phyloP scores from a whole-genome alignment of 1,284 basidiomycete genomes.

The Athelia psychrophila region DNA sequence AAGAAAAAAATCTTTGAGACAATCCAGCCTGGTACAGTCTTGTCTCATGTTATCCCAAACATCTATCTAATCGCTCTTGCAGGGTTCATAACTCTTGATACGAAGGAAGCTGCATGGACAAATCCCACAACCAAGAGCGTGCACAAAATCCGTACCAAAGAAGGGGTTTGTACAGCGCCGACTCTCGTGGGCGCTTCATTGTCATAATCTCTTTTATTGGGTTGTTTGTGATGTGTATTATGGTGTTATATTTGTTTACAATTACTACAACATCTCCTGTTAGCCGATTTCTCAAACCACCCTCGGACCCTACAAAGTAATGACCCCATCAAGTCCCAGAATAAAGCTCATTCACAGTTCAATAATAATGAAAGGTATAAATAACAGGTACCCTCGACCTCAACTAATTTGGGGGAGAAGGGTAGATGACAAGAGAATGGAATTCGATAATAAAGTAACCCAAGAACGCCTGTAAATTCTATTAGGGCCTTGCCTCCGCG shows the following conservation, averaged over 20 bases:
- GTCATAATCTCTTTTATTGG: conserved; percentile 48
- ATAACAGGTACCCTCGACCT: too few species aligned
- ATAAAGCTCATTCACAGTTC: too few species aligned
- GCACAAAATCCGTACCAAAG: conserved; percentile 83
- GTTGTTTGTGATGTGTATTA: conserved; percentile 13
- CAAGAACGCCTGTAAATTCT: too few species aligned
- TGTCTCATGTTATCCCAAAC: conserved; percentile 2
- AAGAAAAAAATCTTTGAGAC: conserved; percentile 99
- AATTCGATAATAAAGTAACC: too few species aligned
- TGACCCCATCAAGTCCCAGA: too few species aligned
- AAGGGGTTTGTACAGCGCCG: conserved; percentile 80
- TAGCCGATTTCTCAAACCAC: too few species aligned
- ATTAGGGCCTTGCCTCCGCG: too few species aligned
- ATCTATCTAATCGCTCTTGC: conserved; percentile 3
- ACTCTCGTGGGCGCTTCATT: conserved; percentile 84
- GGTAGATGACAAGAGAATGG: too few species aligned
- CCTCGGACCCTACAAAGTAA: too few species aligned
- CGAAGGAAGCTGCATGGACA: conserved; percentile 88
- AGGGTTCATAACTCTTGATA: conserved; percentile 88
- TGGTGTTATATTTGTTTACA: conserved; percentile 2
- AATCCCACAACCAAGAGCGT: conserved; percentile 79
- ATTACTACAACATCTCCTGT: too few species aligned
- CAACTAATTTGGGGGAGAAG: too few species aligned
- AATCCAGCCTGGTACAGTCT: conserved; percentile 72
- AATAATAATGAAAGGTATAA: too few species aligned